These are phyloP conservation scores for Neurospora intermedia DNA, from an alignment of 495 filamentous ascomycete species.

Conservation along the genomic window DNA sequence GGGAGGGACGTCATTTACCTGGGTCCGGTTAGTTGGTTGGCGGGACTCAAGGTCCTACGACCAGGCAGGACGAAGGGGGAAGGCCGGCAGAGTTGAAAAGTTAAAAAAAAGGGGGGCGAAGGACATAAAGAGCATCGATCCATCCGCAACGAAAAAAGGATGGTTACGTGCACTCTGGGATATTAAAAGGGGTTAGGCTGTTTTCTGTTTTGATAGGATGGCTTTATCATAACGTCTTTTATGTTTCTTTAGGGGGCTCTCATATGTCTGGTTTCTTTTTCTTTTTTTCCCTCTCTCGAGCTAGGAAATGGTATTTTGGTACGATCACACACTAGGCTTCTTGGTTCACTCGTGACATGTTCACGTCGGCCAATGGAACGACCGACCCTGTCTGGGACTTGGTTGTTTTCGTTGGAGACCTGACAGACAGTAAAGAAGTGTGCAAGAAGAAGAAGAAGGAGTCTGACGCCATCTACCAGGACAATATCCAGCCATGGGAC, in stretches of 20 bases:
- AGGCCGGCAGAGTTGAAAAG: background rate
- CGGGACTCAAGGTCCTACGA: background rate
- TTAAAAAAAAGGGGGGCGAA: background rate
- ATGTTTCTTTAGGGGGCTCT: background rate
- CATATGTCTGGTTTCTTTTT: background rate
- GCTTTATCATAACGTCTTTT: background rate
- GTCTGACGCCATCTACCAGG: too few relatives aligned
- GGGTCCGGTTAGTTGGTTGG: background rate
- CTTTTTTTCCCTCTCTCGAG: background rate
- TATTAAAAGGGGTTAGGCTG: background rate
- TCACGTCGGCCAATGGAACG: too few relatives aligned
- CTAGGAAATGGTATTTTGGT: background rate
- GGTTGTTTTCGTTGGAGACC: too few relatives aligned
- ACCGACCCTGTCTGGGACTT: too few relatives aligned
- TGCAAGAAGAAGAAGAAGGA: too few relatives aligned
- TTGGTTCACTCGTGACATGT: too few relatives aligned
- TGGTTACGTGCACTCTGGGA: background rate
- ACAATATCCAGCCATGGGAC: too few relatives aligned
- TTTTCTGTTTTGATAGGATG: background rate
- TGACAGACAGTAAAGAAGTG: too few relatives aligned
- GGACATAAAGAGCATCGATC: background rate
- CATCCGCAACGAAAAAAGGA: background rate
- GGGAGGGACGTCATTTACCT: conserved; percentile 39
- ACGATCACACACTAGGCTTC: background rate
- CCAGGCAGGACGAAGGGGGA: background rate